Percentiles rank a stretch among this genome's conserved stretches.
Conservation (phyloP, 2,329 filamentous ascomycete genomes). For the Pseudogymnoascus sp. region DNA sequence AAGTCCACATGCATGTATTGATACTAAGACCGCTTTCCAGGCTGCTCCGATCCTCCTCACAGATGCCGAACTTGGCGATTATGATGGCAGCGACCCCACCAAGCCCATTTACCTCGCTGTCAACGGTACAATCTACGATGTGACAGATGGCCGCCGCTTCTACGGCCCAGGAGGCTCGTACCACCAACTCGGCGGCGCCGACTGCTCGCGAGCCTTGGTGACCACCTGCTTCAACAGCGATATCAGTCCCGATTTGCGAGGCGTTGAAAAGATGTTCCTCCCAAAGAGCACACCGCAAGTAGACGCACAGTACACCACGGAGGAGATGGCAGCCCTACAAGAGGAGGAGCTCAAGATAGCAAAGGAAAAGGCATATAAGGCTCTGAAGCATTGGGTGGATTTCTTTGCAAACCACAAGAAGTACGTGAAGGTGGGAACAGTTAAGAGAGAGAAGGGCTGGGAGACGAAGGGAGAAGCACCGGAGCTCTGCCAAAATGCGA, state of each 20-base stretch:
- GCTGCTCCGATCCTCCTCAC: constrained; percentile 62
- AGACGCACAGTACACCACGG: constrained; percentile 50
- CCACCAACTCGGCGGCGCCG: constrained; percentile 75
- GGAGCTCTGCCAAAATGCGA: constrained; percentile 61
- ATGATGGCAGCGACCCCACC: constrained; percentile 67
- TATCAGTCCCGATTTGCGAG: constrained; percentile 73
- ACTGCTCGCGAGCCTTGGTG: constrained; percentile 82
- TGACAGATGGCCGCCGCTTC: constrained; percentile 58
- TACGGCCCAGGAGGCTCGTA: constrained; percentile 85
- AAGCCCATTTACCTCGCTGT: constrained; percentile 86
- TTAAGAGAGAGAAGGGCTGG: constrained; percentile 56
- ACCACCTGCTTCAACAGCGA: constrained; percentile 84
- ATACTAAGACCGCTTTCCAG: constrained; percentile 28
- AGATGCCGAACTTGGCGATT: constrained; percentile 62
- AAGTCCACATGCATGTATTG: not conserved
- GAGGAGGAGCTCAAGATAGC: constrained; percentile 61
- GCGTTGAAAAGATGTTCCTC: constrained; percentile 79
- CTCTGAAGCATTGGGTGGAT: constrained; percentile 71
- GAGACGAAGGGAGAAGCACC: constrained; percentile 47
- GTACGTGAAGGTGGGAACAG: constrained; percentile 72
- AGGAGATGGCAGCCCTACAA: constrained; percentile 46
- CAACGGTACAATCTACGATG: constrained; percentile 81
- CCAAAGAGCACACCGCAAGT: constrained; percentile 55
- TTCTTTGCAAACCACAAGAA: constrained; percentile 76
- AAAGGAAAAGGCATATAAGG: constrained; percentile 54